Conservation (phyloP, 768 basidiomycete species). For the Calocybe gangraenosa region DNA sequence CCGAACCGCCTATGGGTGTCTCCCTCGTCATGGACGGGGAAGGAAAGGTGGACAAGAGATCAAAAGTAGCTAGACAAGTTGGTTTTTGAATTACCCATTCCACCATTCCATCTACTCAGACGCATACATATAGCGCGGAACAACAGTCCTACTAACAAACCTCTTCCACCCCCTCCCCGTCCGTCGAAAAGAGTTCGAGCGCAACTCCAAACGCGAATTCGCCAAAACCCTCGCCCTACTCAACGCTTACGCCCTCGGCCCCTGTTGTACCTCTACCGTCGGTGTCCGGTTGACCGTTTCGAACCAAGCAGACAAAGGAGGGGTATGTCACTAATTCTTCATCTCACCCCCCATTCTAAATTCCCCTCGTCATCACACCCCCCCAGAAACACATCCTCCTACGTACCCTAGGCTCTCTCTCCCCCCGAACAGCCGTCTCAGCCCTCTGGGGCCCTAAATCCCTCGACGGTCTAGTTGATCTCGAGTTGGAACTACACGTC, state of each 20-base stretch:
- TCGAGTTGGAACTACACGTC: slow-evolving; percentile 68
- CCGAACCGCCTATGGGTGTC: slow-evolving; percentile 75
- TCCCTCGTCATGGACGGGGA: slow-evolving; percentile 66
- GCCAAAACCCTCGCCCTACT: slow-evolving; percentile 78
- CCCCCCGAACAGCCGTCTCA: slow-evolving; percentile 58
- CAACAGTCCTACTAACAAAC: slow-evolving; percentile 67
- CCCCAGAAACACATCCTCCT: slow-evolving; percentile 65
- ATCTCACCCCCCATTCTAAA: slow-evolving; percentile 27
- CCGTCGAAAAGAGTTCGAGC: slow-evolving; percentile 84
- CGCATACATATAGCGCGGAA: slow-evolving; percentile 85
- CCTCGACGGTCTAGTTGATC: slow-evolving; percentile 68
- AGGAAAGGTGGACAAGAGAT: slow-evolving; percentile 55
- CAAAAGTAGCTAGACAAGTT: slow-evolving; percentile 77
- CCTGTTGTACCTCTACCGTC: slow-evolving; percentile 61
- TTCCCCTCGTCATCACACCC: too few relatives aligned
- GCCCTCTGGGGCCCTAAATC: slow-evolving; percentile 85
- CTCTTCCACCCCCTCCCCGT: slow-evolving; percentile 86
- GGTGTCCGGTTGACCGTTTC: slow-evolving; percentile 73
- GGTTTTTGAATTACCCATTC: slow-evolving; percentile 16
- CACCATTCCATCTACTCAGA: too few relatives aligned
- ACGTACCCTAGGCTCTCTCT: slow-evolving; percentile 64
- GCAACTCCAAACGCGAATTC: slow-evolving; percentile 87
- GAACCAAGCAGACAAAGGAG: slow-evolving; percentile 73
- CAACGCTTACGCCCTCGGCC: slow-evolving; percentile 86
- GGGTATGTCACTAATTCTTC: slow-evolving; percentile 20